These are phyloP conservation scores for Sordaria brevicollis DNA, from an alignment of 495 filamentous ascomycete species.

Conservation along the genomic window DNA sequence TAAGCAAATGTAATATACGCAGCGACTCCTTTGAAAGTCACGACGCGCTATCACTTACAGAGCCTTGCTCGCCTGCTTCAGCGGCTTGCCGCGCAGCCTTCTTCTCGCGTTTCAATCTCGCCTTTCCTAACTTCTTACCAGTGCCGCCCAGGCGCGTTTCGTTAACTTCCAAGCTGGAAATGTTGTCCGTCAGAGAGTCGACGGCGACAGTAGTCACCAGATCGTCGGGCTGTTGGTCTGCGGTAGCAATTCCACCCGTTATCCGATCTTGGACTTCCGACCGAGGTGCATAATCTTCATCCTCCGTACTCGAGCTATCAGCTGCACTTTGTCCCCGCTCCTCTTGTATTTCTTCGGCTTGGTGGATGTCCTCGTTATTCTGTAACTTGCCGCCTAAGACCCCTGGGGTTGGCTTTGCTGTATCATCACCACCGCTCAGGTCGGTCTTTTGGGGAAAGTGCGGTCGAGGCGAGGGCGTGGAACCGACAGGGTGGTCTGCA, in stretches of 20 bases:
- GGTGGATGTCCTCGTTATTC: not conserved
- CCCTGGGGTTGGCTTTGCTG: not conserved
- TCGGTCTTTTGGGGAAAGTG: not conserved
- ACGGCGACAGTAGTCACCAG: not conserved
- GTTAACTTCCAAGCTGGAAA: slow-evolving; percentile 7
- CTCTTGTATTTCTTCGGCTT: not conserved
- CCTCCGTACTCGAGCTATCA: slow-evolving; percentile 12
- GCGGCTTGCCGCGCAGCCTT: slow-evolving; percentile 54
- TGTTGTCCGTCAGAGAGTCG: slow-evolving; percentile 5
- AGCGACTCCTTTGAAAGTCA: not conserved
- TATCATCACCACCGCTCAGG: not conserved
- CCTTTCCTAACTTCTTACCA: slow-evolving; percentile 62
- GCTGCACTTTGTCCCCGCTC: not conserved
- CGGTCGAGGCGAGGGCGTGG: slow-evolving; percentile 35
- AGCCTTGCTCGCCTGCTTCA: slow-evolving; percentile 22
- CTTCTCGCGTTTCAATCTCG: slow-evolving; percentile 79
- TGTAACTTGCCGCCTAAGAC: not conserved
- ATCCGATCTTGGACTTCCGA: slow-evolving; percentile 30
- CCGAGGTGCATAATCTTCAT: slow-evolving; percentile 36
- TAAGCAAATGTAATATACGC: not conserved
- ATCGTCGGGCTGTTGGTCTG: not conserved
- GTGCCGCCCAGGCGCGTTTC: slow-evolving; percentile 7
- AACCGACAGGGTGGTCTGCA: slow-evolving; percentile 11
- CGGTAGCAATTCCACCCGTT: not conserved
- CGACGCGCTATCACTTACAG: slow-evolving; percentile 20